Base-by-base conservation (phyloP, 305 asterid species). In the Fraxinus velutina region DNA sequence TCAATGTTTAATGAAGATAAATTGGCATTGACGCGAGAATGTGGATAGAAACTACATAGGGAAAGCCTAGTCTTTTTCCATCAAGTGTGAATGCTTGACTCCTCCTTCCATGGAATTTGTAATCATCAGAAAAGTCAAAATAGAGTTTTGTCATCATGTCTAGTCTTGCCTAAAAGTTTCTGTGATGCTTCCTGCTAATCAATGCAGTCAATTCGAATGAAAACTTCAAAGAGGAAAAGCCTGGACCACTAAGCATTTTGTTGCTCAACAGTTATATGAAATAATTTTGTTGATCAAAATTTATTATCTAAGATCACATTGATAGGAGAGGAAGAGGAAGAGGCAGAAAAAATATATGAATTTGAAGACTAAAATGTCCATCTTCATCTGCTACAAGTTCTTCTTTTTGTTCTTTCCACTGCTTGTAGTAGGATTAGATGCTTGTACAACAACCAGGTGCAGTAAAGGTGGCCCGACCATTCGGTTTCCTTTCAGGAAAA, bases 401-500 rank as follows among this genome's bases (percentile, higher is more conserved):
- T 13, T 50, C 21, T 13, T 82, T 4, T 39, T 75, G 13, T 32
- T 73, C 33, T 42, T 73, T 2, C 79, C 82, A 60, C 32, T 79
- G 33, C 74, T 83, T 64, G 84, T 64, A 15, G 60, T 34, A 3
- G 57, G 76, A 73, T 8, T 27, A n/a, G 24, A 47, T 44, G 55
- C 82, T 10, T 84, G 89, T 24, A 66, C 1, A 64, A 80, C 78
- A 13, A 62, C 9, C n/a, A 2, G 15, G 32, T 88, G 90, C 84
- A 82, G 76, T 4, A 66, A 32, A 3, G 3, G 52, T 19, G 88
- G 86, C n/a, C 90, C 88, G 0, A 15, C 0, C 0, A 37, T 86
- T 70, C 81, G 62, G 71, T 81, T 77, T 78, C 86, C 84, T 17
- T 84, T 84, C 81, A 52, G 86, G 34, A 78, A 24, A n/a, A 77